These are phyloP conservation scores for Clitoria ternatea DNA, from an alignment of 306 rosid species.

Conservation along the genomic window DNA sequence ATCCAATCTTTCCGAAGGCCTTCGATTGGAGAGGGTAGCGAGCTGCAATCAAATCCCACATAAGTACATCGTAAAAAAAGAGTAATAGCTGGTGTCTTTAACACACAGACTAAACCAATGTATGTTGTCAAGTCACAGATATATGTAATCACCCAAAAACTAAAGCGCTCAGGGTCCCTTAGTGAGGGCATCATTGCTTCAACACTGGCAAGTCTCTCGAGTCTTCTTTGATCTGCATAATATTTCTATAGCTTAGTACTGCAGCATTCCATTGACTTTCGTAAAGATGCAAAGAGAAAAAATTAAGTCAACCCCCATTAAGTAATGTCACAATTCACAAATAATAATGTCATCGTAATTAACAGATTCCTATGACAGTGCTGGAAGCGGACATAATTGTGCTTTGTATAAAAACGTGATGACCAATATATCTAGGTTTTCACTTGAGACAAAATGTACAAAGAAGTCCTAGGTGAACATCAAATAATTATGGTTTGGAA, in stretches of 20 bases:
- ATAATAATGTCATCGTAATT: neutral
- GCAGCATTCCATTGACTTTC: constrained; percentile 5
- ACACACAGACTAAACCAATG: neutral
- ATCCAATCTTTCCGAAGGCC: constrained; percentile 82
- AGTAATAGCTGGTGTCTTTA: neutral
- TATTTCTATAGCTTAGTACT: constrained; percentile 11
- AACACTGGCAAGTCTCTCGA: constrained; percentile 60
- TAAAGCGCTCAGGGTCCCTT: constrained; percentile 81
- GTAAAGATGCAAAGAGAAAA: constrained; percentile 11
- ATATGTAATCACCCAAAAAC: constrained; percentile 71
- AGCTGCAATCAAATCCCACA: constrained; percentile 48
- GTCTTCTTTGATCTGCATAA: constrained; percentile 64
- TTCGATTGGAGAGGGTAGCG: constrained; percentile 65
- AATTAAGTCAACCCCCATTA: neutral
- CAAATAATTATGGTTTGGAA: neutral
- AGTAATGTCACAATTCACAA: neutral
- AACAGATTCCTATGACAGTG: neutral
- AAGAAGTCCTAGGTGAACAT: neutral
- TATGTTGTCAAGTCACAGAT: neutral
- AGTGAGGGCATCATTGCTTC: constrained; percentile 85
- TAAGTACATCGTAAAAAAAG: constrained; percentile 14
- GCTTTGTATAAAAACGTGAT: neutral
- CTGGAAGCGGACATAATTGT: neutral
- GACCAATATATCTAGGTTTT: neutral
- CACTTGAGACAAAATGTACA: neutral